Conservation (phyloP, 345 rosid genomes). For the Rhodamnia argentea region DNA sequence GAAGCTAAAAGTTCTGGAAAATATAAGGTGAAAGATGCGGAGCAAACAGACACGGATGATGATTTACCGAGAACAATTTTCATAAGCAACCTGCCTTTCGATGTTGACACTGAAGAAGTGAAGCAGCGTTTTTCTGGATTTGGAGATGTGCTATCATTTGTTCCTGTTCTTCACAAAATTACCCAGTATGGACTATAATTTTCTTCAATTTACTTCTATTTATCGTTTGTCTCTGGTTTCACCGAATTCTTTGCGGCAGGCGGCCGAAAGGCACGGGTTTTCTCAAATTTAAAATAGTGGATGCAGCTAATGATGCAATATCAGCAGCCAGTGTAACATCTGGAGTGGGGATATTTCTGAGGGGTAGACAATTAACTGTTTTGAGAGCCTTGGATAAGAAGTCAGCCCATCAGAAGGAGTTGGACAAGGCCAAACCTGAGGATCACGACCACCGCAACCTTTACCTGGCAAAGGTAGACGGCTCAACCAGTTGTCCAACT, state of each 20-base stretch:
- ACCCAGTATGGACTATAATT: conserved; percentile 49
- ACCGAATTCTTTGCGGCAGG: conserved; percentile 33
- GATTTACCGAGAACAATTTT: conserved; percentile 70
- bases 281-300: conserved; percentile 69
- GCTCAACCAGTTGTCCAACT: background rate
- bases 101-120: conserved; percentile 54
- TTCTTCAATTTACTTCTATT: background rate
- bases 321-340: conserved; percentile 55
- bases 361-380: conserved; percentile 68
- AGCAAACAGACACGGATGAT: conserved; percentile 34
- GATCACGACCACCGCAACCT: conserved; percentile 70
- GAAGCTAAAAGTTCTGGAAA: conserved; percentile 27
- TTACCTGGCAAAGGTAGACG: conserved; percentile 73
- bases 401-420: conserved; percentile 61
- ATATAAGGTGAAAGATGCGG: conserved; percentile 16
- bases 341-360: conserved; percentile 65
- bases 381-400: conserved; percentile 79
- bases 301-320: conserved; percentile 62
- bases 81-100: conserved; percentile 83
- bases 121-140: conserved; percentile 61
- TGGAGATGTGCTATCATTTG: conserved; percentile 66
- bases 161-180: conserved; percentile 73
- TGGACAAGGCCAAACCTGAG: conserved; percentile 63
- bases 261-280: conserved; percentile 88
- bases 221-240: background rate